Conservation (phyloP, 1,139 yeast genomes). For the Lodderomyces orthopsilosis region DNA sequence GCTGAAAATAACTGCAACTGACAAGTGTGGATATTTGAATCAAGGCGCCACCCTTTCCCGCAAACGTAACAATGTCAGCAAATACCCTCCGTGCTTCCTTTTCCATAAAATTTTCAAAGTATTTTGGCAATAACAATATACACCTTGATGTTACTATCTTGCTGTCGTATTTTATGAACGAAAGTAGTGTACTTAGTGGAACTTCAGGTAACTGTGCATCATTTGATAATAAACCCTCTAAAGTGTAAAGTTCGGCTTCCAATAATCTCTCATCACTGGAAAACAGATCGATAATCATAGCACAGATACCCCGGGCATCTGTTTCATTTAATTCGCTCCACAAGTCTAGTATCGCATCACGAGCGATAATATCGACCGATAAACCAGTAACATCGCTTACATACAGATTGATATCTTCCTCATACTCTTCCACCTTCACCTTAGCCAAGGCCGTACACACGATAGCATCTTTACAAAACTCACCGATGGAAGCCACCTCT, state of each 20-base stretch:
- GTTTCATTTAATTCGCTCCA: conserved; percentile 40
- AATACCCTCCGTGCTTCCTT: conserved; percentile 37
- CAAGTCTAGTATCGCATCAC: conserved; percentile 55
- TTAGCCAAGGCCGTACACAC: conserved; percentile 26
- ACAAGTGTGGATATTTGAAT: conserved; percentile 47
- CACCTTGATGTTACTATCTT: conserved; percentile 44
- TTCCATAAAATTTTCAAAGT: conserved; percentile 50
- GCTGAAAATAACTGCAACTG: conserved; percentile 52
- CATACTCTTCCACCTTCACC: conserved; percentile 31
- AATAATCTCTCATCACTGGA: conserved; percentile 21
- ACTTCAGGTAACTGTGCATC: conserved; percentile 27
- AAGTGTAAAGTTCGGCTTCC: conserved; percentile 41
- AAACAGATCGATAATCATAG: conserved; percentile 18
- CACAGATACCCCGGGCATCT: conserved; percentile 33
- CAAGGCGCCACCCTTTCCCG: conserved; percentile 18
- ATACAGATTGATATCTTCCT: conserved; percentile 61
- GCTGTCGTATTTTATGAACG: conserved; percentile 18
- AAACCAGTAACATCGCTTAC: conserved; percentile 75
- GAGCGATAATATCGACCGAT: conserved; percentile 41
- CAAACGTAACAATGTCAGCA: conserved; percentile 28
- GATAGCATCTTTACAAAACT: conserved; percentile 23
- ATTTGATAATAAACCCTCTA: conserved; percentile 44
- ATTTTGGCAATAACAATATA: conserved; percentile 52
- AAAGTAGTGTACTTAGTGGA: conserved; percentile 22
- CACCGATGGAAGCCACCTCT: conserved; percentile 10